Evolutionary conservation across 495 filamentous ascomycete genomes (phyloP).

Genomic region (Penicillium mononematosum): DNA sequence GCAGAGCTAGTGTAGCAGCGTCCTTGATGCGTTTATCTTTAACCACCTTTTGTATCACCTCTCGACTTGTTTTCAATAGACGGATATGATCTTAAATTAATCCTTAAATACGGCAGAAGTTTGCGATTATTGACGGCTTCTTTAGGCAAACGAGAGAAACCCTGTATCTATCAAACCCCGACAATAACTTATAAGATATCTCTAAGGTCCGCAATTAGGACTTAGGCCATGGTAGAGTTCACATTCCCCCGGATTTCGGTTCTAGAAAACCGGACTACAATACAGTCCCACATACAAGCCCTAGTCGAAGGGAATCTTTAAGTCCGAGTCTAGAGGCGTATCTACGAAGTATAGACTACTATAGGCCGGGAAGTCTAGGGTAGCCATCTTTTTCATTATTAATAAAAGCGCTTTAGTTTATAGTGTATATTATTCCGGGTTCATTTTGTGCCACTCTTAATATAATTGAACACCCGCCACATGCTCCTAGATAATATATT

Average conservation of each 20-base stretch:
- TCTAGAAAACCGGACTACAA: slow-evolving; percentile 42
- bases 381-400: slow-evolving; percentile 34
- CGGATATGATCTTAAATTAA: slow-evolving; percentile 34
- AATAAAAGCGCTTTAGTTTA: slow-evolving; percentile 36
- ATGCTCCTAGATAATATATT: slow-evolving; percentile 11
- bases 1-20: slow-evolving; percentile 32
- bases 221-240: slow-evolving; percentile 2
- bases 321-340: slow-evolving; percentile 23
- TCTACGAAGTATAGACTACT: slow-evolving; percentile 40
- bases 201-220: slow-evolving; percentile 2
- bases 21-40: slow-evolving; percentile 34
- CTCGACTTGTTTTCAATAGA: slow-evolving; percentile 31
- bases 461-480: slow-evolving; percentile 38
- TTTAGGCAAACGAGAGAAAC: slow-evolving; percentile 1
- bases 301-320: slow-evolving; percentile 31
- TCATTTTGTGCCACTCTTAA: slow-evolving; percentile 41
- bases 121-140: slow-evolving; percentile 26
- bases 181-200: slow-evolving; percentile 4
- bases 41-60: slow-evolving; percentile 30
- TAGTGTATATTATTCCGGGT: slow-evolving; percentile 33
- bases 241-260: slow-evolving; percentile 36
- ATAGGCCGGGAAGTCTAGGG: slow-evolving; percentile 42
- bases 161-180: slow-evolving; percentile 8
- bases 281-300: slow-evolving; percentile 43
- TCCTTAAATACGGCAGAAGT: slow-evolving; percentile 29